A percentile compares a stretch with the other conserved stretches of the same genome.
phyloP scores from a whole-genome alignment of 257 asterid genomes.

The Solanum lignicaule region DNA sequence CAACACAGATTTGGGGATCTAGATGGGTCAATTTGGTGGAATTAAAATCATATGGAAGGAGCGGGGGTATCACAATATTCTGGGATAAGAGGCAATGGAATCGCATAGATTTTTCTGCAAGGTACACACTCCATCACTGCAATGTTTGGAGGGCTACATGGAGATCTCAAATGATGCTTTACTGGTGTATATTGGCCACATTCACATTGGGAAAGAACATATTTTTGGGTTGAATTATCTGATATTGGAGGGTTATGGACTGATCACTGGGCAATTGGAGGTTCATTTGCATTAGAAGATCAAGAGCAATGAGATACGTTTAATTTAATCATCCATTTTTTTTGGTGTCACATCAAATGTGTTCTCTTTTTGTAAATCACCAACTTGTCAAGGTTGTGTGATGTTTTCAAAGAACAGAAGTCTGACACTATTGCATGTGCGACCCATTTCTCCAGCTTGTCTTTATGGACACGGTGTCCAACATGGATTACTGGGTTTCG shows the following conservation, averaged over 20 bases:
- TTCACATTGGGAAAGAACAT: background rate
- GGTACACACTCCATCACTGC: background rate
- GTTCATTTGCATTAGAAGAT: background rate
- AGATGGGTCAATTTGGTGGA: background rate
- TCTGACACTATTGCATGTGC: background rate
- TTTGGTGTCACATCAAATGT: background rate
- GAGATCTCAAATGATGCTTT: background rate
- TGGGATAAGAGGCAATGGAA: background rate
- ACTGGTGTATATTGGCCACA: background rate
- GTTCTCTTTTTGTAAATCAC: background rate
- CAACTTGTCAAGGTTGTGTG: background rate
- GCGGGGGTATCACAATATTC: background rate
- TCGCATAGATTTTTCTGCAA: background rate
- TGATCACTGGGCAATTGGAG: background rate
- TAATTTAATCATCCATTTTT: background rate
- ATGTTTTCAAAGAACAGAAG: background rate
- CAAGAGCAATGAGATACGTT: background rate
- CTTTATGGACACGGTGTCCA: background rate
- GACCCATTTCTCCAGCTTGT: background rate
- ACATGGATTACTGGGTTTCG: background rate
- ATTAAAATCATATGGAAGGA: background rate
- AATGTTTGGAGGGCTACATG: background rate
- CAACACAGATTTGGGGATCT: background rate
- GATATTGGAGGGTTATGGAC: background rate
- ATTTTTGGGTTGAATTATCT: background rate